Evolutionary conservation across 139 green algal species (phyloP).

Genomic region (Asterochloris sp.): DNA sequence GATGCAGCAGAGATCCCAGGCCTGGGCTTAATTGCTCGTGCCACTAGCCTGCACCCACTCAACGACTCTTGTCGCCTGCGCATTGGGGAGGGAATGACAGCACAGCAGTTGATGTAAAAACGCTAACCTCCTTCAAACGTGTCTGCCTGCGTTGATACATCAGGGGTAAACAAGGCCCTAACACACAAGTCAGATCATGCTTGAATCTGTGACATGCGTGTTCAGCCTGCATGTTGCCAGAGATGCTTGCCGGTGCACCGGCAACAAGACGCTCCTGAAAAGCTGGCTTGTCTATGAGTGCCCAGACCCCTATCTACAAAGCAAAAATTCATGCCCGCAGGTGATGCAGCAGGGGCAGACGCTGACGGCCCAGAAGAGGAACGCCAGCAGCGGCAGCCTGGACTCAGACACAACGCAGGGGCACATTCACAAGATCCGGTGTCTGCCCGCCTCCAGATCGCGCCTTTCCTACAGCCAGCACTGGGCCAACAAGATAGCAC

Average conservation of each 20-base stretch:
- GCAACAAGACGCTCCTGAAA: not conserved
- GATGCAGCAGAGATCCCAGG: no score
- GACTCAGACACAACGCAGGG: not conserved
- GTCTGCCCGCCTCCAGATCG: not conserved
- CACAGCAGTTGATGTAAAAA: no score
- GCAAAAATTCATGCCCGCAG: not conserved
- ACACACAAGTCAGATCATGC: no score
- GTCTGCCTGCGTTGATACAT: no score
- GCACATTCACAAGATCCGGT: conserved; percentile 7
- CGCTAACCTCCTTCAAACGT: no score
- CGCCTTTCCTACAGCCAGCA: conserved; percentile 10
- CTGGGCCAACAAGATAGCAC: conserved; percentile 14
- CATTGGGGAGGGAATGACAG: no score
- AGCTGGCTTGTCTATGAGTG: not conserved
- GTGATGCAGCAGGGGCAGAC: not conserved
- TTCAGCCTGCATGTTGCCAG: no score
- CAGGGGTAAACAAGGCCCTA: no score
- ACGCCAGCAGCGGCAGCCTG: not conserved
- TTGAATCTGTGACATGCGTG: no score
- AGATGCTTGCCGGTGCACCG: not conserved
- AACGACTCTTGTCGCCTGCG: no score
- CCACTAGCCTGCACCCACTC: no score
- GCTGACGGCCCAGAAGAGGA: not conserved
- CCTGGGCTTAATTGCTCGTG: no score
- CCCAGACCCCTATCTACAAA: not conserved